A percentile compares a stretch with the other conserved stretches of the same genome.
phyloP scores from a whole-genome alignment of 176 grass and related monocot genomes.

The Oryza glaberrima region DNA sequence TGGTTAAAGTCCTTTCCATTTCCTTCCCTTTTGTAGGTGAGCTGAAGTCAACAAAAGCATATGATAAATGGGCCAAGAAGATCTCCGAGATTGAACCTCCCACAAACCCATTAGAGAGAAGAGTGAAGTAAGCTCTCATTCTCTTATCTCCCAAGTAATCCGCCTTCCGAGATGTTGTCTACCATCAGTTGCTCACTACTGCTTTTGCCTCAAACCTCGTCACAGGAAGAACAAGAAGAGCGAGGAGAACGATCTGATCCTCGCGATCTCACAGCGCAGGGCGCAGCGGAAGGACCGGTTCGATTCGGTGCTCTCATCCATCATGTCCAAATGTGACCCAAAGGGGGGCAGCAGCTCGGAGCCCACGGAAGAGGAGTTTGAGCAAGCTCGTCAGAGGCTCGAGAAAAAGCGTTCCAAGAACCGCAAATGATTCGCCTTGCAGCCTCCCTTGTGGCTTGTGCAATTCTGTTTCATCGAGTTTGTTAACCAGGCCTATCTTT shows the following conservation, averaged over 20 bases:
- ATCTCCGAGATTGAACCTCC: slow-evolving; percentile 82
- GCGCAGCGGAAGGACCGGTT: slow-evolving; percentile 69
- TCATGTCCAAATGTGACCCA: slow-evolving; percentile 72
- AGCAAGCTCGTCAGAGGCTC: slow-evolving; percentile 61
- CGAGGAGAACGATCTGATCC: slow-evolving; percentile 58
- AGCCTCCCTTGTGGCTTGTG: background rate
- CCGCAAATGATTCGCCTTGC: slow-evolving; percentile 27
- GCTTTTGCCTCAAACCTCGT: background rate
- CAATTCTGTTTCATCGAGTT: background rate
- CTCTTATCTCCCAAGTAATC: background rate
- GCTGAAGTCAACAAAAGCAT: slow-evolving; percentile 70
- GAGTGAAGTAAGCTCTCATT: slow-evolving; percentile 61
- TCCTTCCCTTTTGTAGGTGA: slow-evolving; percentile 57
- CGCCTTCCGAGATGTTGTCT: background rate
- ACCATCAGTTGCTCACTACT: background rate
- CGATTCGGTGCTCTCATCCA: slow-evolving; percentile 77
- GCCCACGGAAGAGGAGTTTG: slow-evolving; percentile 88
- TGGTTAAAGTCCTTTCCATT: background rate
- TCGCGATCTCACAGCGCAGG: slow-evolving; percentile 67
- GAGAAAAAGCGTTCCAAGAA: slow-evolving; percentile 51
- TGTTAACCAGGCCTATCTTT: background rate
- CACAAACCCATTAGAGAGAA: slow-evolving; percentile 79
- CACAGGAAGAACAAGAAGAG: slow-evolving; percentile 71
- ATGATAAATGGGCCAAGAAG: slow-evolving; percentile 86
- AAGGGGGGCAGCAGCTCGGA: slow-evolving; percentile 49